Percentiles rank a stretch among this genome's conserved stretches.
phyloP scores from a whole-genome alignment of 2,329 filamentous ascomycete genomes.

The Ophiocordyceps camponoti-floridani region DNA sequence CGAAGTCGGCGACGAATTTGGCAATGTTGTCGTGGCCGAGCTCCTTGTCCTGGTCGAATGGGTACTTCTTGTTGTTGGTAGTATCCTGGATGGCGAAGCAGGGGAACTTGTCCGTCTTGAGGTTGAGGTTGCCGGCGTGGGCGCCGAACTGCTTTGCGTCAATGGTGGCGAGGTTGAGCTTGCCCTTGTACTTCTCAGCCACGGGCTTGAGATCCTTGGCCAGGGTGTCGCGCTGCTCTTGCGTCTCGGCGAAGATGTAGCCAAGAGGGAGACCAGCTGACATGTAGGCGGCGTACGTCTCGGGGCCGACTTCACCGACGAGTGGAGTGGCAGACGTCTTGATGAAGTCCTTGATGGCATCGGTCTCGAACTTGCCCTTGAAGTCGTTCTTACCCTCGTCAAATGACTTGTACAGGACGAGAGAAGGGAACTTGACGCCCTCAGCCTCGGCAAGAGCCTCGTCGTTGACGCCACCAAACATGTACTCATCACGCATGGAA shows the following conservation, averaged over 20 bases:
- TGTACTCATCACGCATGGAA: constrained; percentile 71
- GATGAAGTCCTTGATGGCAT: constrained; percentile 66
- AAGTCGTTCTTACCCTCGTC: constrained; percentile 89
- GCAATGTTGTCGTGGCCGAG: constrained; percentile 55
- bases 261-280: constrained; percentile 77
- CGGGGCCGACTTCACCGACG: constrained; percentile 88
- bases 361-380: constrained; percentile 59
- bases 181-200: constrained; percentile 82
- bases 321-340: constrained; percentile 75
- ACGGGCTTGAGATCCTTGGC: constrained; percentile 64
- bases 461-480: constrained; percentile 81
- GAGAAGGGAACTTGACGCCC: constrained; percentile 68
- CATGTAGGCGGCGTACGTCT: constrained; percentile 95
- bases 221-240: constrained; percentile 73
- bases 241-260: constrained; percentile 91
- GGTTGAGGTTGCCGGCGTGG: constrained; percentile 92
- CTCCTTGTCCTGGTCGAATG: constrained; percentile 70
- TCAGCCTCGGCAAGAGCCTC: constrained; percentile 72
- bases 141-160: constrained; percentile 88
- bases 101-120: constrained; percentile 87
- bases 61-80: constrained; percentile 92
- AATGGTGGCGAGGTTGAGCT: constrained; percentile 95
- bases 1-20: constrained; percentile 73
- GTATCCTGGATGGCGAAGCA: constrained; percentile 96
- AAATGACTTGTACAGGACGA: constrained; percentile 95